A percentile compares a stretch with the other conserved stretches of the same genome.
Conservation (phyloP, 2,329 filamentous ascomycete species). For the Ophiostoma angusticollis region DNA sequence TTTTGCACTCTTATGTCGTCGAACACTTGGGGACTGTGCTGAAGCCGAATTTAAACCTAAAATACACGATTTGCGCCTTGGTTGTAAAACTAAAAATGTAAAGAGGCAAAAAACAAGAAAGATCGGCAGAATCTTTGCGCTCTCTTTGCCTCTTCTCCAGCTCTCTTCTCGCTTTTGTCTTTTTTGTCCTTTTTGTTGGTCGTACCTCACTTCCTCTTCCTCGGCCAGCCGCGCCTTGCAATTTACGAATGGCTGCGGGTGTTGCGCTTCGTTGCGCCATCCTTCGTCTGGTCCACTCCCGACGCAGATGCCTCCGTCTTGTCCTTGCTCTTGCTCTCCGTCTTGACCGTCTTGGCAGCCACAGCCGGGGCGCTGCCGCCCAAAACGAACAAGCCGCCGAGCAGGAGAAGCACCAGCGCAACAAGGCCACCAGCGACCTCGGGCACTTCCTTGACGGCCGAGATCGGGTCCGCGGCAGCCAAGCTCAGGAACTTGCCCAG, state of each 20-base stretch:
- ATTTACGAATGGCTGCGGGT: constrained; percentile 40
- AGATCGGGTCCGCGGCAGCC: constrained; percentile 64
- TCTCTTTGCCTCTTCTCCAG: background rate
- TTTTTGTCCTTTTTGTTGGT: background rate
- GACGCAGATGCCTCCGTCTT: constrained; percentile 45
- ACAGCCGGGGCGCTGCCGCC: constrained; percentile 53
- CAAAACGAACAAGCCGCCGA: constrained; percentile 42
- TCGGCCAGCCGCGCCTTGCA: background rate
- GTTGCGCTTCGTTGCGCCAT: constrained; percentile 48
- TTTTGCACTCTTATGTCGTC: no score
- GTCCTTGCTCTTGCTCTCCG: constrained; percentile 54
- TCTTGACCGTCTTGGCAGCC: constrained; percentile 54
- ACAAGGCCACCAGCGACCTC: constrained; percentile 76
- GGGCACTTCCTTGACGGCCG: constrained; percentile 79
- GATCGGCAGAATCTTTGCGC: background rate
- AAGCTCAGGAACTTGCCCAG: constrained; percentile 80
- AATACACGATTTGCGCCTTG: no score
- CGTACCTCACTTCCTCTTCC: background rate
- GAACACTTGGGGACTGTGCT: no score
- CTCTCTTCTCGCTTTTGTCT: background rate
- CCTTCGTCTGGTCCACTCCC: constrained; percentile 62
- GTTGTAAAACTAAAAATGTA: background rate
- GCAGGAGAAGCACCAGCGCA: constrained; percentile 57
- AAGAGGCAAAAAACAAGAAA: constrained; percentile 1
- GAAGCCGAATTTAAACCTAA: no score